Base-by-base conservation (phyloP, 2,329 filamentous ascomycete species). In the Fusarium sp. region DNA sequence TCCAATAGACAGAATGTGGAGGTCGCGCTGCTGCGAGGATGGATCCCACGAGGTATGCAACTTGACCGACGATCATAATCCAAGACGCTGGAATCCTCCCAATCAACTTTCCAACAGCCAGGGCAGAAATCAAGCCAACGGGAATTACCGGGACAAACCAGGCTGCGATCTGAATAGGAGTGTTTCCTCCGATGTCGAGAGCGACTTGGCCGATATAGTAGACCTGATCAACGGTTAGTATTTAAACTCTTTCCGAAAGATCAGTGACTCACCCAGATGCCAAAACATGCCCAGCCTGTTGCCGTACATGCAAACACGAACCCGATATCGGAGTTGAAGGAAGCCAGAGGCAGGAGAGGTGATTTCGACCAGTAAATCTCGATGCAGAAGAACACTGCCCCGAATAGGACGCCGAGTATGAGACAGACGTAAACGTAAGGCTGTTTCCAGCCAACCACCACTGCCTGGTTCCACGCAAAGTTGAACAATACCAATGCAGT, bases 391-490 rank as follows among this genome's bases (percentile, higher is more conserved):
- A 68, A 68, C 12, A 27, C 7, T 15, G 14, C 35, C 2, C 60
- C 60, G 2, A 91, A 79, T 1, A 90, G 32, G 7, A 88, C 69
- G 0, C 90, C 90, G 12, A 90, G 68, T 63, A 91, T 87, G 2
- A 93, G 80, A 1, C 87, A 79, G 1, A 87, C 79, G 73, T 87
- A 88, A 30, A 90, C 84, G 72, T 90, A 90, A 0, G 87, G 82
- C 7, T 84, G 81, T 6, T 81, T 68, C 90, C 90, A 92, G 1
- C 89, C 88, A 3, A 86, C 87, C 0, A 88, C 82, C 0, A 88
- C 86, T 0, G 86, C 90, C 76, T 92, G 89, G 72, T 91, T 92
- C 88, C 89, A 91, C 0, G 89, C 88, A 73, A 92, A 88, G 75
- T 91, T 91, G 79, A 92, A 84, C 12, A 92, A 80, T 0, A 90